phyloP scores from a whole-genome alignment of 1,284 basidiomycete species.

The Sanguinoderma infundibulare region DNA sequence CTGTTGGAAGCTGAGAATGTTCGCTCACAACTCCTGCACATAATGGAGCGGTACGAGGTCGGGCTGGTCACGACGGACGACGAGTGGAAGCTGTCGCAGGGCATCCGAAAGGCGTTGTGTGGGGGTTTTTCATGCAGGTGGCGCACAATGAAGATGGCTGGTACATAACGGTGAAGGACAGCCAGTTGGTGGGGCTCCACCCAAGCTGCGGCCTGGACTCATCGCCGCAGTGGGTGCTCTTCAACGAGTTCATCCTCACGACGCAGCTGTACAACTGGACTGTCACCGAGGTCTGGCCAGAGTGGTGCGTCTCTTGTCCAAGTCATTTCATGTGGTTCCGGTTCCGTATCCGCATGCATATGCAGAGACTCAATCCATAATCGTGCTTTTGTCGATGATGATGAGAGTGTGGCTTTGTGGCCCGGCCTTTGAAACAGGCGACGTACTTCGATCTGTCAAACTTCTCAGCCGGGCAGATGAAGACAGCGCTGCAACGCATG shows the following conservation, averaged over 20 bases:
- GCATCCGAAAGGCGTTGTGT: slow-evolving; percentile 88
- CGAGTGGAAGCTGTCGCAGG: slow-evolving; percentile 78
- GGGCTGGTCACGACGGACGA: slow-evolving; percentile 81
- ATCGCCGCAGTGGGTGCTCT: slow-evolving; percentile 96
- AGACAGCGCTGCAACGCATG: slow-evolving; percentile 63
- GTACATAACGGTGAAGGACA: slow-evolving; percentile 93
- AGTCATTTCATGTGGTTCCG: too few species aligned
- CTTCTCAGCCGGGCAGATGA: slow-evolving; percentile 78
- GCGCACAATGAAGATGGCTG: slow-evolving; percentile 93
- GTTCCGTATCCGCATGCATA: too few species aligned
- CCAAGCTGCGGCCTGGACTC: slow-evolving; percentile 92
- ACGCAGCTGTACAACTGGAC: slow-evolving; percentile 90
- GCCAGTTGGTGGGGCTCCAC: slow-evolving; percentile 89
- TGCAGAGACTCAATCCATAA: background rate
- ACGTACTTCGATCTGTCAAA: slow-evolving; percentile 78
- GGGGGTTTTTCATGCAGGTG: slow-evolving; percentile 99
- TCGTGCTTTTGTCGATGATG: background rate
- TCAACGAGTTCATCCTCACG: slow-evolving; percentile 98
- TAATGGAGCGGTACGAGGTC: slow-evolving; percentile 92
- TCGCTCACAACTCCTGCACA: slow-evolving; percentile 88
- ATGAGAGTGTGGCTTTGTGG: background rate
- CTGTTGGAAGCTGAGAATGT: slow-evolving; percentile 95
- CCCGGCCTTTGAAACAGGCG: slow-evolving; percentile 58
- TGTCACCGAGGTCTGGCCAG: slow-evolving; percentile 88
- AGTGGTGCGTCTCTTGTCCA: too few species aligned